Base-by-base conservation (phyloP, 495 filamentous ascomycete species). In the Amphirosellinia nigrospora region DNA sequence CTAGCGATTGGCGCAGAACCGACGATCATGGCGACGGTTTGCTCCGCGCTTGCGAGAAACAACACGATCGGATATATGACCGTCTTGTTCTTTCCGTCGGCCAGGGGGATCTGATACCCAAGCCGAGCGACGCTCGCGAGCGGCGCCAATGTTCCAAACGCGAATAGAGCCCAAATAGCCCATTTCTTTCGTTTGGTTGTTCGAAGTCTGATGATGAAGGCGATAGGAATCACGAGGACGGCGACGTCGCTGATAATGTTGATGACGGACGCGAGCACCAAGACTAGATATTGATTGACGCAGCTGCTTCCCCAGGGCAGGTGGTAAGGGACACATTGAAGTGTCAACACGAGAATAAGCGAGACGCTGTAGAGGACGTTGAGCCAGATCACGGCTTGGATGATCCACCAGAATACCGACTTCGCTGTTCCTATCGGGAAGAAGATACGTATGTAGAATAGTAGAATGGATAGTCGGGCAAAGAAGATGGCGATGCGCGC, bases 401-500 rank as follows among this genome's bases (percentile, higher is more conserved):
- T 72, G 45, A 69, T 36, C 70, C 70, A 72, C 70, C 70, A 72
- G 28, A 72, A 60, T 3, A 63, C 8, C 28, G 70, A 68, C 41
- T 59, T 64, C 0, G 7, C 16, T 23, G 70, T 39, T 32, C 70
- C 70, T 38, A 72, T 58, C 6, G 71, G 71, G 63, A 73, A 73
- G 72, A 82, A 81, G 45, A 82, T 71, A 58, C 79, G 75, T 34
- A 82, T 79, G 72, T 82, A 82, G 53, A 82, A 74, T 2, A 77
- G 64, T 19, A 82, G 66, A 59, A 82, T 79, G 30, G 79, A 78
- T 30, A 78, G 48, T 50, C 80, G 79, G 63, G 79, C 75, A 70
- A 77, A 79, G 64, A 70, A 71, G 6, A 82, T 72, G 60, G 70
- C 26, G 80, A 70, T 84, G 80, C 70, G 92, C 74, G 46, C 85